A percentile compares a stretch with the other conserved stretches of the same genome.
Conservation (phyloP, 2,329 filamentous ascomycete genomes). For the Pestalotiopsis sp. region DNA sequence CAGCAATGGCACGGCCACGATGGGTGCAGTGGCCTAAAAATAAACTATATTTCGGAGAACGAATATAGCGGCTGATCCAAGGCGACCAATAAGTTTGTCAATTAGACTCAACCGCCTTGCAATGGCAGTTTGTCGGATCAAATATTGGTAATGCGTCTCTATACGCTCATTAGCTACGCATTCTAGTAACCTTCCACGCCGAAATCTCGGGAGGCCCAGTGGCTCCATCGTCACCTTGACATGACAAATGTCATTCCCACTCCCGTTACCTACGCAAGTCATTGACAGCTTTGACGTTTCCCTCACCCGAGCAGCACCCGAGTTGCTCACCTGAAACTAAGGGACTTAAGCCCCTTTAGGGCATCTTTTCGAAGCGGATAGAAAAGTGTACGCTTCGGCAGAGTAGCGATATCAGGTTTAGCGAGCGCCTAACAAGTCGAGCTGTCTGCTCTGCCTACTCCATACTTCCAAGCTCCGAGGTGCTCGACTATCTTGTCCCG, state of each 20-base stretch:
- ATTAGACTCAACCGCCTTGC: neutral
- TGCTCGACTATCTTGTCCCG: neutral
- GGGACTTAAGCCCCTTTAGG: neutral
- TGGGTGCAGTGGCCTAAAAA: neutral
- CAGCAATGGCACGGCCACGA: neutral
- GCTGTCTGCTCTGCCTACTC: neutral
- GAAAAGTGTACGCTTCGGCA: neutral
- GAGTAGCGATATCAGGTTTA: neutral
- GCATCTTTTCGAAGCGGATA: neutral
- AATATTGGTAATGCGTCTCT: neutral
- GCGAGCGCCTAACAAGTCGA: neutral
- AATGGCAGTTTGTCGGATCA: neutral
- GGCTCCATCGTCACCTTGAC: neutral
- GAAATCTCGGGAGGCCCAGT: neutral
- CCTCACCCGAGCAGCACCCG: neutral
- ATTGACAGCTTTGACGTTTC: conserved; percentile 1
- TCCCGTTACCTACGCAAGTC: neutral
- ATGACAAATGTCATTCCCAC: neutral
- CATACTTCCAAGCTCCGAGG: neutral
- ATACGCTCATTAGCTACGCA: neutral
- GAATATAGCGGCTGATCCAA: conserved; percentile 1
- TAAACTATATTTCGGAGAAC: neutral
- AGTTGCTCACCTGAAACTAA: conserved; percentile 4
- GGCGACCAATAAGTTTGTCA: conserved; percentile 4
- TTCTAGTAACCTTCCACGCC: neutral